These are phyloP conservation scores for Blastobotrys indianensis DNA, from an alignment of 1,139 yeast species.

Conservation along the genomic window DNA sequence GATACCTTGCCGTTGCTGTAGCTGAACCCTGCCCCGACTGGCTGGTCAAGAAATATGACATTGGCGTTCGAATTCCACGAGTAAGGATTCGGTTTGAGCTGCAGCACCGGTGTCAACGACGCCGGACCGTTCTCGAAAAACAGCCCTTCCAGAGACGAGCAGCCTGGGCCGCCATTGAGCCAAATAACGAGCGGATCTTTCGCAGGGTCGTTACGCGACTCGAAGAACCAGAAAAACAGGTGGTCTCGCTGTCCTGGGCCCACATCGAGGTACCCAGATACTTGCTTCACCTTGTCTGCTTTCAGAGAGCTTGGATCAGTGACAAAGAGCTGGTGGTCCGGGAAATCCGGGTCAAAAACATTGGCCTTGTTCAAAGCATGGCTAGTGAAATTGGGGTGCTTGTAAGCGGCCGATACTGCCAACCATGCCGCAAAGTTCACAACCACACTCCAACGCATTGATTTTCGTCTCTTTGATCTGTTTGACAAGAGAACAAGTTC, in stretches of 20 bases:
- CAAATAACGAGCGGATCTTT: slow-evolving; percentile 61
- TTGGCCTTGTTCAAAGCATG: too few relatives aligned
- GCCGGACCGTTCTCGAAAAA: slow-evolving; percentile 25
- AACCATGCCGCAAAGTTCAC: too few relatives aligned
- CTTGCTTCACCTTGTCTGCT: slow-evolving; percentile 43
- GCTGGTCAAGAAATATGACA: slow-evolving; percentile 66
- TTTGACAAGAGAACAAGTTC: too few relatives aligned
- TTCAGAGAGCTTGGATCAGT: slow-evolving; percentile 28
- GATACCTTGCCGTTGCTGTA: slow-evolving; percentile 33
- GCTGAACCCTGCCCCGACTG: slow-evolving; percentile 72
- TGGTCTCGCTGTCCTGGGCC: slow-evolving; percentile 73
- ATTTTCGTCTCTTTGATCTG: too few relatives aligned
- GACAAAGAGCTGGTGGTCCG: slow-evolving; percentile 26
- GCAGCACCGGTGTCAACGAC: slow-evolving; percentile 35
- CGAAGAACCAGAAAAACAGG: slow-evolving; percentile 75
- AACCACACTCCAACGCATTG: too few relatives aligned
- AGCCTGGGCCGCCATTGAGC: slow-evolving; percentile 78
- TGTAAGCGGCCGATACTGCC: too few relatives aligned
- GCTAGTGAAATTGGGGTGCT: too few relatives aligned
- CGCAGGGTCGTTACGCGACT: slow-evolving; percentile 59
- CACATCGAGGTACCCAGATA: slow-evolving; percentile 61
- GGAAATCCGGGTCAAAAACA: slow-evolving; percentile 12
- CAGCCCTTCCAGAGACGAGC: slow-evolving; percentile 37
- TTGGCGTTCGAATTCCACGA: slow-evolving; percentile 69
- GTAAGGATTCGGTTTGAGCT: slow-evolving; percentile 52